phyloP scores from a whole-genome alignment of 257 asterid genomes.

The Petunia axillaris region DNA sequence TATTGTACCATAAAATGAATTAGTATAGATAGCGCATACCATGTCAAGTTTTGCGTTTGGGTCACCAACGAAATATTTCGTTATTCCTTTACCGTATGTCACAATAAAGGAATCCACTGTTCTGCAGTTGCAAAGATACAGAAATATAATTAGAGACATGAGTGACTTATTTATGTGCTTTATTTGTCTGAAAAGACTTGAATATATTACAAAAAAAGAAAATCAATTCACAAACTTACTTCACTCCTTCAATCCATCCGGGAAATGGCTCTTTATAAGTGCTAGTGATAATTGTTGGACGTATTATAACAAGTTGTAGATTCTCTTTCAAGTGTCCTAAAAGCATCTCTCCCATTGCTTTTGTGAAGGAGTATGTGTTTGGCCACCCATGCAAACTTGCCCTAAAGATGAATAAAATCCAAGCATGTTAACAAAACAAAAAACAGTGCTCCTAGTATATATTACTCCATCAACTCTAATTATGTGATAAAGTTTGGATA shows the following conservation, averaged over 20 bases:
- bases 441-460: no score
- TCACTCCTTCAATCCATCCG: slow-evolving; percentile 71
- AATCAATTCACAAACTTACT: slow-evolving; percentile 32
- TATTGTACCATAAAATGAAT: no score
- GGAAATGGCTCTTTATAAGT: slow-evolving; percentile 60
- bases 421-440: neutral
- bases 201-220: neutral
- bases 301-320: slow-evolving; percentile 41
- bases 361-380: slow-evolving; percentile 67
- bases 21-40: slow-evolving; percentile 36
- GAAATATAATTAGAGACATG: neutral
- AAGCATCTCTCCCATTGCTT: slow-evolving; percentile 75
- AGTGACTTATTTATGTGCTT: neutral
- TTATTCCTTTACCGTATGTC: slow-evolving; percentile 54
- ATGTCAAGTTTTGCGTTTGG: slow-evolving; percentile 49
- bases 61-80: slow-evolving; percentile 49
- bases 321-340: slow-evolving; percentile 43
- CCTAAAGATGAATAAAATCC: slow-evolving; percentile 27
- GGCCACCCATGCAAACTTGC: slow-evolving; percentile 75
- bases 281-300: slow-evolving; percentile 65
- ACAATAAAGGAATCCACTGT: slow-evolving; percentile 57
- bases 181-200: neutral
- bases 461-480: neutral
- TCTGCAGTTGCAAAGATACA: slow-evolving; percentile 32
- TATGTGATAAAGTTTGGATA: no score